Conservation (phyloP, 2,329 filamentous ascomycete genomes). For the Colletotrichum plurivorum region DNA sequence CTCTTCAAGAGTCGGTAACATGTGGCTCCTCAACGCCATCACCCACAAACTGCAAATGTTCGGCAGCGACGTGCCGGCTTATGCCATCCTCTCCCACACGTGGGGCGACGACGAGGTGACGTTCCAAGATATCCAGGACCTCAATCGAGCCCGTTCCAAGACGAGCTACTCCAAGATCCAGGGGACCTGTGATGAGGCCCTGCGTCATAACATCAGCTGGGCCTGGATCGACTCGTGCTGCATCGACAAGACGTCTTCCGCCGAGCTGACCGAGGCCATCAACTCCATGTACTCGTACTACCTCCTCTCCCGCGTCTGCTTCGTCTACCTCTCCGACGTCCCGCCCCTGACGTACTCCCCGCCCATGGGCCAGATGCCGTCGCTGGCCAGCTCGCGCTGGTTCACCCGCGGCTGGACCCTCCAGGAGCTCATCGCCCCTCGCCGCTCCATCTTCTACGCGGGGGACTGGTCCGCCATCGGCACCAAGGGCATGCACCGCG, state of each 20-base stretch:
- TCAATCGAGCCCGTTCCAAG: not conserved
- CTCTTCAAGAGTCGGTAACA: not conserved
- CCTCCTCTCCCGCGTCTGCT: conserved; percentile 39
- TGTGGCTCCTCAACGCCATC: conserved; percentile 40
- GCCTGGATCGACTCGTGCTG: conserved; percentile 41
- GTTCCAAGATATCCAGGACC: conserved; percentile 45
- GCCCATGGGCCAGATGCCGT: conserved; percentile 17
- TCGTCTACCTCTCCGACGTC: conserved; percentile 40
- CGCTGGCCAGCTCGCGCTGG: conserved; percentile 30
- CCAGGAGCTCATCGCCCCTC: conserved; percentile 44
- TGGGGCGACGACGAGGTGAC: conserved; percentile 47
- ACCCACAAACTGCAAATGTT: conserved; percentile 31
- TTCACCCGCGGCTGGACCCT: conserved; percentile 41
- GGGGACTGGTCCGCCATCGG: conserved; percentile 42
- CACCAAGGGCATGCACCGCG: conserved; percentile 22
- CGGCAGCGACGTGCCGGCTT: conserved; percentile 40
- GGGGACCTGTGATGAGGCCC: conserved; percentile 38
- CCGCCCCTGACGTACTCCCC: conserved; percentile 5
- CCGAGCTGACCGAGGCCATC: conserved; percentile 41
- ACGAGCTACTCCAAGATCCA: conserved; percentile 39
- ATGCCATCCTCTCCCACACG: conserved; percentile 50
- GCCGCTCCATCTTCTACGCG: conserved; percentile 44
- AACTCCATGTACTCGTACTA: conserved; percentile 44
- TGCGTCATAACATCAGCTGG: conserved; percentile 33
- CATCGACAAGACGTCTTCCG: conserved; percentile 39